A percentile compares a stretch with the other conserved stretches of the same genome.
Evolutionary conservation across 2,329 filamentous ascomycete genomes (phyloP).

Genomic region (Madurella fahalii): DNA sequence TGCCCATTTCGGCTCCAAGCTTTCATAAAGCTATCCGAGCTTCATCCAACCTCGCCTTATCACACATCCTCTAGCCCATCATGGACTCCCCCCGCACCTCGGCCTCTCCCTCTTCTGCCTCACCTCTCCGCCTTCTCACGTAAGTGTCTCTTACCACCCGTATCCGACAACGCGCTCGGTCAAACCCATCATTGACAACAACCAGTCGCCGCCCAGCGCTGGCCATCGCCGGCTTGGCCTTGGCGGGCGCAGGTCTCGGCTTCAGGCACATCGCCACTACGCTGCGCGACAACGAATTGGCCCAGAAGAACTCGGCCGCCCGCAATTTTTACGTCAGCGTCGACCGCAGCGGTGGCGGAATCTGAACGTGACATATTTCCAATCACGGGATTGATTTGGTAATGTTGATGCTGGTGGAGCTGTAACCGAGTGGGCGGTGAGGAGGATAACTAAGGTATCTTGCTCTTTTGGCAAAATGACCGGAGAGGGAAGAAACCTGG

Average conservation of each 20-base stretch:
- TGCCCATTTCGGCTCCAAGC: not conserved
- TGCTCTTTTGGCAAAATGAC: no score
- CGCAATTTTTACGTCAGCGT: constrained; percentile 47
- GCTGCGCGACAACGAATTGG: constrained; percentile 40
- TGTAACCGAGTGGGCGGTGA: no score
- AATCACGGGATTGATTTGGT: not conserved
- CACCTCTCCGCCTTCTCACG: constrained; percentile 6
- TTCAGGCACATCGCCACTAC: constrained; percentile 36
- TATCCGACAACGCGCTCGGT: not conserved
- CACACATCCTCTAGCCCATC: not conserved
- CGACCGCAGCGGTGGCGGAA: constrained; percentile 48
- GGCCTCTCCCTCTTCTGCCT: not conserved
- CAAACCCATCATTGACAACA: not conserved
- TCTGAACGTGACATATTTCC: constrained; percentile 26
- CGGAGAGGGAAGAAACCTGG: no score
- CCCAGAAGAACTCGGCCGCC: constrained; percentile 36
- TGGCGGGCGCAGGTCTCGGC: constrained; percentile 27
- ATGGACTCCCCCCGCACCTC: constrained; percentile 1
- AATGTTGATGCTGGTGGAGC: not conserved
- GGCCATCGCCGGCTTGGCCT: constrained; percentile 32
- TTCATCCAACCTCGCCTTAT: not conserved
- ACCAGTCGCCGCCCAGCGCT: constrained; percentile 38
- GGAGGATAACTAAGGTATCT: no score
- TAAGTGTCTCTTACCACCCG: constrained; percentile 1
- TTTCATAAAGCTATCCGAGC: not conserved